Conservation (phyloP, 2,329 filamentous ascomycete species). For the Chrysoporthe austroafricana region DNA sequence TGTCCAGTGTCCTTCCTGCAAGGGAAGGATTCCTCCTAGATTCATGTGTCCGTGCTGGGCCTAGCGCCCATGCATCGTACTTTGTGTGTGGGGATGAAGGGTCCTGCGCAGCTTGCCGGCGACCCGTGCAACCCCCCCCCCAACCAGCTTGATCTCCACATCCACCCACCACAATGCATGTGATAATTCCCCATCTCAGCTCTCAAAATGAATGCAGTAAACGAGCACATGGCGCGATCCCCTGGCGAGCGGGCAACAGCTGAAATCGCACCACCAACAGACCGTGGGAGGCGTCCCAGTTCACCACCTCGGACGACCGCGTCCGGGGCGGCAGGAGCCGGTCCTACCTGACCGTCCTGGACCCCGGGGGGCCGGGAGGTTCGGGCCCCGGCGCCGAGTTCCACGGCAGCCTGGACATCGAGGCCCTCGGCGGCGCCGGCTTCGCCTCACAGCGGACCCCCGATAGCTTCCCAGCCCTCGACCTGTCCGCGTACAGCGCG, state of each 20-base stretch:
- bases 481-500: constrained; percentile 44
- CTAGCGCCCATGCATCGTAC: constrained; percentile 2
- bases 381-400: constrained; percentile 41
- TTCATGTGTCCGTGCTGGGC: not conserved
- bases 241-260: not conserved
- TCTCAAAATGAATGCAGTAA: too few species aligned
- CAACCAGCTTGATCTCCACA: too few species aligned
- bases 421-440: constrained; percentile 72
- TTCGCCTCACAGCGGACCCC: constrained; percentile 79
- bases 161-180: too few species aligned
- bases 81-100: not conserved
- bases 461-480: constrained; percentile 22
- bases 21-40: not conserved
- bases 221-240: not conserved
- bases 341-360: constrained; percentile 48
- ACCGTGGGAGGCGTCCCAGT: constrained; percentile 40
- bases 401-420: constrained; percentile 64
- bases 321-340: constrained; percentile 75
- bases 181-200: not conserved
- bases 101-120: not conserved
- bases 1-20: not conserved
- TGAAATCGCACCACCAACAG: not conserved
- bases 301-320: constrained; percentile 73
- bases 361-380: not conserved
- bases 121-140: too few species aligned